These are phyloP conservation scores for Geotrichum restrictum DNA, from an alignment of 1,139 yeast species.

Conservation along the genomic window DNA sequence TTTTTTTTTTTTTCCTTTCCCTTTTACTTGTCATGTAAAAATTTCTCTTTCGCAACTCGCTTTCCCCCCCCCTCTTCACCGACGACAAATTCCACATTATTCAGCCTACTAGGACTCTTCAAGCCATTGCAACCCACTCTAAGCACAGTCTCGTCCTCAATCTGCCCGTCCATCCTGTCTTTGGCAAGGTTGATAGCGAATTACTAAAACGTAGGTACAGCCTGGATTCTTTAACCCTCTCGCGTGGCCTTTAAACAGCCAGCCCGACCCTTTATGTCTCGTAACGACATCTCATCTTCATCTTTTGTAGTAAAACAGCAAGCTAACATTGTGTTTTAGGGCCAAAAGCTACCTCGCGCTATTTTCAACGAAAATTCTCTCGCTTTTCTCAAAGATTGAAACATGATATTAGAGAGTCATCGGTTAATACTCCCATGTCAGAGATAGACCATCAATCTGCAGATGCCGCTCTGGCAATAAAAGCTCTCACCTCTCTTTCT, in stretches of 20 bases:
- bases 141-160: neutral
- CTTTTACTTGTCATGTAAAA: neutral
- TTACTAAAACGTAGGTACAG: neutral
- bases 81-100: neutral
- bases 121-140: neutral
- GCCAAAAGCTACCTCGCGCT: constrained; percentile 2
- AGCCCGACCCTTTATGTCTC: neutral
- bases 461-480: constrained; percentile 17
- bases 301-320: neutral
- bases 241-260: neutral
- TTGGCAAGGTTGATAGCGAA: constrained; percentile 13
- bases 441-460: constrained; percentile 22
- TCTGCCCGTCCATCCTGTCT: neutral
- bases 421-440: constrained; percentile 17
- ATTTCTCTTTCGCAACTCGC: neutral
- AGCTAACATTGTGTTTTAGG: constrained; percentile 1
- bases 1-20: constrained; percentile 5
- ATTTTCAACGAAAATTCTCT: constrained; percentile 10
- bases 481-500: constrained; percentile 17
- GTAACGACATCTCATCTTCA: neutral
- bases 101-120: no score
- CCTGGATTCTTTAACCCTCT: neutral
- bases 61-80: neutral
- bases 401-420: constrained; percentile 15
- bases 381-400: neutral